Percentiles rank a stretch among this genome's conserved stretches.
Conservation (phyloP, 345 rosid species). For the Bruguiera sexangula region DNA sequence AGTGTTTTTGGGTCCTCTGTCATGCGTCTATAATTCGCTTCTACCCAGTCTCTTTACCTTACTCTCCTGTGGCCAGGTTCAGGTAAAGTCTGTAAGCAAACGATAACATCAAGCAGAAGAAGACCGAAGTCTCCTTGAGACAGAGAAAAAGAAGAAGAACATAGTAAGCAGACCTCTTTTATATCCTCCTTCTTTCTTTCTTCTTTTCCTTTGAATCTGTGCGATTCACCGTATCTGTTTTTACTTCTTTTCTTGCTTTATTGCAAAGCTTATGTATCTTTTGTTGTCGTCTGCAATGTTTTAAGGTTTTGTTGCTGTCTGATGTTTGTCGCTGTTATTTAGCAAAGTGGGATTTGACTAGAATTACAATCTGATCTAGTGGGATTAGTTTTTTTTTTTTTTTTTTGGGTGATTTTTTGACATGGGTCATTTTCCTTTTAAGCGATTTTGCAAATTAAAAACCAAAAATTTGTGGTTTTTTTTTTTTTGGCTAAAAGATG, state of each 20-base stretch:
- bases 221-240: neutral
- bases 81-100: too few relatives aligned
- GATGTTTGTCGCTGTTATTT: too few relatives aligned
- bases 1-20: too few relatives aligned
- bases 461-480: neutral
- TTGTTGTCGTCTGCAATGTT: neutral
- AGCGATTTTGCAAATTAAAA: neutral
- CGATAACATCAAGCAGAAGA: too few relatives aligned
- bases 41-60: too few relatives aligned
- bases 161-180: neutral
- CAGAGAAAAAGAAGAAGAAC: neutral
- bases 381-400: neutral
- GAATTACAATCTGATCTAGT: constrained; percentile 8
- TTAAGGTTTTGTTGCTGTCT: neutral
- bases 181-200: too few relatives aligned
- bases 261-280: neutral
- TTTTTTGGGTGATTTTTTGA: constrained; percentile 5
- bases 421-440: constrained; percentile 7
- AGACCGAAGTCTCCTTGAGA: too few relatives aligned
- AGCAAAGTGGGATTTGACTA: too few relatives aligned
- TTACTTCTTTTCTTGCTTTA: neutral
- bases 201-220: neutral
- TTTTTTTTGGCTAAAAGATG: neutral
- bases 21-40: too few relatives aligned
- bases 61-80: too few relatives aligned